Base-by-base conservation (phyloP, 345 rosid species). In the Syzygium aromaticum region DNA sequence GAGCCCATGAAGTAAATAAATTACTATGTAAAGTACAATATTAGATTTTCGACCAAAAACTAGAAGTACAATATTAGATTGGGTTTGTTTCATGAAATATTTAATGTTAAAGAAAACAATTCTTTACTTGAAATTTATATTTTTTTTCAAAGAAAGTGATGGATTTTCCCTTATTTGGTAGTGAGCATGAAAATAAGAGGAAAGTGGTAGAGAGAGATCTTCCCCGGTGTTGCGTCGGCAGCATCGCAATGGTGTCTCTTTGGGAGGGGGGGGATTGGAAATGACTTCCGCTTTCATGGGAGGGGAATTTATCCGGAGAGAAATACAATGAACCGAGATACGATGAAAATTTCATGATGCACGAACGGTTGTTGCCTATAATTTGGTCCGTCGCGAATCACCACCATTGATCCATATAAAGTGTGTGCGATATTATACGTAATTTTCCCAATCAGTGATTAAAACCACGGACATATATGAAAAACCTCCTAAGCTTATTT, bases 381-480 rank as follows among this genome's bases (percentile, higher is more conserved):
- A 61, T n/a, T 61, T n/a, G 9, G 19, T n/a, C 33, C 1, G 9
- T 61, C 2, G 8, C 13, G 19, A 61, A n/a, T n/a, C 73, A 10
- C 73, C 73, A n/a, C 73, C 4, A 4, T 67, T 6, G 1, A 33
- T 67, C 25, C 78, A 19, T 8, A 19, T 17, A 46, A 67, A 46
- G 13, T 6, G 0, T 2, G 9, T 2, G 13, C 1, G 46, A 33
- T 67, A 33, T 8, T 4, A 0, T 33, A 8, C 9, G 46, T 67
- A 0, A 33, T 67, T 17, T 33, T 67, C 23, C 46, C 33, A 33
- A 2, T 9, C 80, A 4, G 8, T 33, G 46, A 6, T 67, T 67
- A 67, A 67, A 2, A 67, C 40, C 6, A 4, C 1, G 9, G 11
- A 33, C 6, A 3, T 28, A 8, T 1, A 52, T 64, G 1, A 64